phyloP scores from a whole-genome alignment of 306 rosid genomes.

The Fragaria ananassa region DNA sequence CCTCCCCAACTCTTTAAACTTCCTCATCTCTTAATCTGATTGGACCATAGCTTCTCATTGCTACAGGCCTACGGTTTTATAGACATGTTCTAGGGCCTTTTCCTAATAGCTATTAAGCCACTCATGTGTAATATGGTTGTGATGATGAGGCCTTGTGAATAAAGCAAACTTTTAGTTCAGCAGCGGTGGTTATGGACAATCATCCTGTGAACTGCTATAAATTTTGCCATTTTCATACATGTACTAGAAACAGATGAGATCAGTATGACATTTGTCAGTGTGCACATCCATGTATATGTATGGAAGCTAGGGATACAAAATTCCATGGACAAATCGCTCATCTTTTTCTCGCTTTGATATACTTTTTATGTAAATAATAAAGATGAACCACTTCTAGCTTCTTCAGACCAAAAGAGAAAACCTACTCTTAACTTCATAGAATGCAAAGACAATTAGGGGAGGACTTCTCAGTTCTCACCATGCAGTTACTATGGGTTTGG shows the following conservation, averaged over 20 bases:
- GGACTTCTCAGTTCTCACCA: not conserved
- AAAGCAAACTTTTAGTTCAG: constrained; percentile 2
- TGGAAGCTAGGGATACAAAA: not conserved
- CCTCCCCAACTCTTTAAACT: constrained; percentile 16
- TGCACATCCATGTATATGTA: not conserved
- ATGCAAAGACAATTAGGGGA: not conserved
- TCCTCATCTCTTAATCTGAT: constrained; percentile 19
- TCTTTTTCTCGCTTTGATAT: no score
- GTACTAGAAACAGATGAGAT: not conserved
- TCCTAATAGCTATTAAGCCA: not conserved
- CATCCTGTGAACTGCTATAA: not conserved
- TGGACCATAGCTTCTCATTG: not conserved
- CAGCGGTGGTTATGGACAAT: not conserved
- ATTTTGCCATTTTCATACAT: not conserved
- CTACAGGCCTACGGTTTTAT: constrained; percentile 1
- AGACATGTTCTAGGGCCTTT: not conserved
- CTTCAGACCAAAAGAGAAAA: no score
- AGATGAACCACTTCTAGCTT: no score
- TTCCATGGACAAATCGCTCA: no score
- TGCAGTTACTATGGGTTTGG: not conserved
- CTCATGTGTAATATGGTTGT: constrained; percentile 16
- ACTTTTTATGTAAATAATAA: no score
- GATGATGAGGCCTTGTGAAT: not conserved
- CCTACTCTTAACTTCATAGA: no score
- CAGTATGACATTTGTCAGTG: not conserved